Evolutionary conservation across 1,284 basidiomycete species (phyloP).

Genomic region (Ganoderma sinense): DNA sequence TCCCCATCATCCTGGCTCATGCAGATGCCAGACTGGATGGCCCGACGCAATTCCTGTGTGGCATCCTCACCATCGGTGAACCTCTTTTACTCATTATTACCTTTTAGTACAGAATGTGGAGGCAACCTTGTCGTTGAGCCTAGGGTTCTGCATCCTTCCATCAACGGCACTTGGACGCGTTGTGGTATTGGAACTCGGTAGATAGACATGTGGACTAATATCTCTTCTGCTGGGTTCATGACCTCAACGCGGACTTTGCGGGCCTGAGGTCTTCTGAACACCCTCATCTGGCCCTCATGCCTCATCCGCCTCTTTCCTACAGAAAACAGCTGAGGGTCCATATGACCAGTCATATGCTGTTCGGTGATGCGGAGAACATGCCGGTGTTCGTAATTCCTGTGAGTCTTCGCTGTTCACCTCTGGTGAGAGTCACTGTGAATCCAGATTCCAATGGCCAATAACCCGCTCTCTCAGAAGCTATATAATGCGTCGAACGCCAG

Average conservation of each 20-base stretch:
- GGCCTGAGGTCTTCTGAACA: neutral
- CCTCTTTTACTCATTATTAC: neutral
- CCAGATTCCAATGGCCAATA: neutral
- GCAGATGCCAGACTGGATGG: too few relatives aligned
- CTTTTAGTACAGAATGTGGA: neutral
- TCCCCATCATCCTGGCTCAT: too few relatives aligned
- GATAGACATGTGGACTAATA: neutral
- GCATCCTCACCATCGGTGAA: too few relatives aligned
- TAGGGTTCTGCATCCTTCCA: neutral
- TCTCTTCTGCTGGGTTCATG: neutral
- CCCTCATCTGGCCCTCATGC: too few relatives aligned
- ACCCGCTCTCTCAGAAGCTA: neutral
- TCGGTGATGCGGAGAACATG: neutral
- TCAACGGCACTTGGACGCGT: neutral
- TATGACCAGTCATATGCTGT: neutral
- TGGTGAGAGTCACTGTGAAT: neutral
- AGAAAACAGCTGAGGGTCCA: neutral
- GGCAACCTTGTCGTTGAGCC: neutral
- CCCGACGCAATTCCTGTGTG: too few relatives aligned
- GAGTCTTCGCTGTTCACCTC: neutral
- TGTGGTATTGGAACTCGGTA: too few relatives aligned
- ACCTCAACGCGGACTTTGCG: neutral
- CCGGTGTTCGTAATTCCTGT: neutral
- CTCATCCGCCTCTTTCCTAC: neutral
- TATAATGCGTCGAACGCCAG: neutral